Conservation (phyloP, 495 filamentous ascomycete genomes). For the Penicillium samsonianum region DNA sequence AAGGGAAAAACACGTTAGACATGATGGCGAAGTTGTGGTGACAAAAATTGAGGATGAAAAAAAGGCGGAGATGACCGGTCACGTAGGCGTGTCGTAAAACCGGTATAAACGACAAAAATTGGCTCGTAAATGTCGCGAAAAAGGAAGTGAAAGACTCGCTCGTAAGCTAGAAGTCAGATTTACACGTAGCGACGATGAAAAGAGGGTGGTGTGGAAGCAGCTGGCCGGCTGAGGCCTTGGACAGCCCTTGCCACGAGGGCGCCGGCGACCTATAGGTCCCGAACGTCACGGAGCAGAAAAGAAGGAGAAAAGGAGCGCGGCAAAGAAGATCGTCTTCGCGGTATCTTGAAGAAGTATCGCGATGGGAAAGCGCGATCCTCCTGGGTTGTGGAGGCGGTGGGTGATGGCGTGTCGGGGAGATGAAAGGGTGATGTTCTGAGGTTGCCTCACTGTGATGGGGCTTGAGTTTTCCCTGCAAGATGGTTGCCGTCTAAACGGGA, state of each 20-base stretch:
- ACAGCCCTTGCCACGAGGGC: conserved; percentile 58
- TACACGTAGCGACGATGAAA: conserved; percentile 38
- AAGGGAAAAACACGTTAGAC: conserved; percentile 89
- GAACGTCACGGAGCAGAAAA: conserved; percentile 44
- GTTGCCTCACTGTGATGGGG: conserved; percentile 47
- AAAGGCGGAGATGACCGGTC: conserved; percentile 15
- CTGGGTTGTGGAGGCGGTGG: conserved; percentile 37
- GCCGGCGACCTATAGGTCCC: conserved; percentile 48
- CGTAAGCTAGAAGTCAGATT: conserved; percentile 21
- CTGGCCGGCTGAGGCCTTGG: conserved; percentile 53
- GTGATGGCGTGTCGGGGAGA: conserved; percentile 37
- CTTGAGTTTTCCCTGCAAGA: conserved; percentile 47
- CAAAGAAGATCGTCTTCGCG: conserved; percentile 26
- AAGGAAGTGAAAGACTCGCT: conserved; percentile 23
- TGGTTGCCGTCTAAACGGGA: conserved; percentile 26
- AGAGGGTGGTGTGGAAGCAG: conserved; percentile 39
- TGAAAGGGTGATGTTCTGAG: conserved; percentile 47
- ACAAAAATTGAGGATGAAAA: conserved; percentile 13
- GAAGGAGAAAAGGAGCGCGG: conserved; percentile 31
- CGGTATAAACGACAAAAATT: conserved; percentile 18
- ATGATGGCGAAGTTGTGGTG: conserved; percentile 57
- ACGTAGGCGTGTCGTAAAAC: conserved; percentile 12
- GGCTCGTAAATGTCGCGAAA: conserved; percentile 25
- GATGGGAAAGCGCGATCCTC: conserved; percentile 48
- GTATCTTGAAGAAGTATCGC: conserved; percentile 41